These are phyloP conservation scores for Jackrogersella minutella DNA, from an alignment of 495 filamentous ascomycete genomes.

Conservation along the genomic window DNA sequence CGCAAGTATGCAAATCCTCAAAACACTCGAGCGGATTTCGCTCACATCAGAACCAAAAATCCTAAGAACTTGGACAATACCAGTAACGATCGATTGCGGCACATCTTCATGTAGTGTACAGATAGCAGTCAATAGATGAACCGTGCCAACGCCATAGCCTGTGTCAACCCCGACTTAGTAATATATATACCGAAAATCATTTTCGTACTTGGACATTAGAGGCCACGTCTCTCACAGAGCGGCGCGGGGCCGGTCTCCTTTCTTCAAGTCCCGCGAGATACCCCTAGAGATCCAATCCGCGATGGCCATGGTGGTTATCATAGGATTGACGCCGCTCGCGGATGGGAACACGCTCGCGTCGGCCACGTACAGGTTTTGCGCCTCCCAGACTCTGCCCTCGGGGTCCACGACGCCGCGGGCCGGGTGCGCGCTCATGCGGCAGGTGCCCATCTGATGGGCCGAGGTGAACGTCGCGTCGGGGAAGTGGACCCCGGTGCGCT, in stretches of 20 bases:
- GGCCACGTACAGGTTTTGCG: constrained; percentile 74
- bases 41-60: too few relatives aligned
- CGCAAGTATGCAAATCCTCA: too few relatives aligned
- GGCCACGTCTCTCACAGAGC: constrained; percentile 1
- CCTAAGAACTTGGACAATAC: too few relatives aligned
- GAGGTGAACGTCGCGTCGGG: constrained; percentile 56
- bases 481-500: constrained; percentile 56
- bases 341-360: constrained; percentile 92
- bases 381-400: constrained; percentile 78
- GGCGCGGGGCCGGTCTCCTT: constrained; percentile 3
- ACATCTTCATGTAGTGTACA: too few relatives aligned
- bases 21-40: too few relatives aligned
- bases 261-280: constrained; percentile 54
- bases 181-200: not conserved
- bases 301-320: constrained; percentile 92
- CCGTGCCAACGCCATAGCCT: too few relatives aligned
- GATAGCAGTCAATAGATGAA: too few relatives aligned
- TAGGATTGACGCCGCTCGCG: constrained; percentile 91
- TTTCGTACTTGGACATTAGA: not conserved
- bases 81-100: too few relatives aligned
- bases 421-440: constrained; percentile 74
- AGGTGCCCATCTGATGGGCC: constrained; percentile 94
- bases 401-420: constrained; percentile 76
- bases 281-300: constrained; percentile 67
- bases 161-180: too few relatives aligned